Evolutionary conservation across 2,329 filamentous ascomycete species (phyloP), one percentile per base, ranked within the genome.

Genomic region (Epichloe coenophiala): DNA sequence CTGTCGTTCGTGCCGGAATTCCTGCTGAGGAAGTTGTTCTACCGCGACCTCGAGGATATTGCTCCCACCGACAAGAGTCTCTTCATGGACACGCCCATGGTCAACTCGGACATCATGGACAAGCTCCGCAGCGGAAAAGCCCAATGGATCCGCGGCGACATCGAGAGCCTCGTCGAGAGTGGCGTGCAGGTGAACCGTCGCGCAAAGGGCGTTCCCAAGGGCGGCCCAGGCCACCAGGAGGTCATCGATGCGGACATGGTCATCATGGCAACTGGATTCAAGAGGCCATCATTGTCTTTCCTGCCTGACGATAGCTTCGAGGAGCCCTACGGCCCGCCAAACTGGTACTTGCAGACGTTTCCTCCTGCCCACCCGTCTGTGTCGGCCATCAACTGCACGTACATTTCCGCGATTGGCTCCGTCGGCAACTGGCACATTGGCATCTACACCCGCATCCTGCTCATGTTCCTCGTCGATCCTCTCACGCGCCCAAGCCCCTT

Each of bases 341-440:
- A 88, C 63, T 94, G 88, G 88, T 94, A 93, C 58, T 75, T 94
- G 0, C 88, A 94, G 64, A 86, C 85, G 0, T 94, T 94, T 67
- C 88, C 88, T 4, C 85, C 88, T 0, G 65, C 71, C 3, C 83
- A 90, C 56, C 78, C 83, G 0, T 83, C 80, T 36, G 75, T 94
- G 45, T 88, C 83, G 55, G 83, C 83, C 55, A 90, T 88, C 67
- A 94, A 95, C 67, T 77, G 84, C 71, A 93, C 87, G 0, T 94
- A 90, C 57, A 72, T 89, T 51, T 81, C 84, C 49, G 87, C 82
- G 4, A 90, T 93, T 51, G 87, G 86, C 1, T 85, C 84, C 0
- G 86, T 93, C 1, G 85, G 88, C 0, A 90, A 93, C 64, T 91
- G 86, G 76, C 88, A 94, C 60, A 91, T 94, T 44, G 88, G 88